Base-by-base conservation (phyloP, 2,329 filamentous ascomycete species). In the Botrytis elliptica region DNA sequence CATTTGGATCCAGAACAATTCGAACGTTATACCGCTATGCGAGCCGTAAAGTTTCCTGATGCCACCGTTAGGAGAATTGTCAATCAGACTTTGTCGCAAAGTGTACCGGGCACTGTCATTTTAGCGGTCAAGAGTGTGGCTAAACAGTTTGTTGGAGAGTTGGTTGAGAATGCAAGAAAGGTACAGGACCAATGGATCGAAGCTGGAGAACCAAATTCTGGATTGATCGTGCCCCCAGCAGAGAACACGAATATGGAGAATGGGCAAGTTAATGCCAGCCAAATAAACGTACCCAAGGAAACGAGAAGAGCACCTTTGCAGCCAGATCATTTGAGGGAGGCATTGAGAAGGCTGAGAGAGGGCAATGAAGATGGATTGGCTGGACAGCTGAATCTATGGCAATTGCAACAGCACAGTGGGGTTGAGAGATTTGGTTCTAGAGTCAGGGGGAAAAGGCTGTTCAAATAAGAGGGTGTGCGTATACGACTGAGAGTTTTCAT, bases 51-150 rank as follows among this genome's bases (percentile, higher is more conserved):
- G 78, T 83, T 95, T 59, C 88, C 89, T 36, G 90, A 91, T 76
- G 87, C 89, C 10, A 89, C 91, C 29, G 90, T 94, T 73, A 88
- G 92, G 80, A 87, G 90, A 87, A 88, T 95, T 75, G 91, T 94
- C 80, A 95, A 95, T 79, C 91, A 92, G 74, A 93, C 92, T 2
- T 90, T 94, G 14, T 93, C 91, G 0, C 93, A 95, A 81, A 94
- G 91, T 2, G 92, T 93, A 0, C 91, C 92, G 0, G 86, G 88
- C 33, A 91, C 89, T 77, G 91, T 94, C 68, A 90, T 93, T 75
- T 89, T 92, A 36, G 91, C 91, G n/a, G 91, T 95, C 79, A 91
- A 90, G 67, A 89, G 91, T 0, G 92, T 93, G 33, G 90, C 91
- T 66, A 95, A 95, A 82, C 86, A 93, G 75, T 94, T 93, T 80